These are phyloP conservation scores for Colletotrichum navitas DNA, from an alignment of 2,329 filamentous ascomycete genomes.

Conservation along the genomic window DNA sequence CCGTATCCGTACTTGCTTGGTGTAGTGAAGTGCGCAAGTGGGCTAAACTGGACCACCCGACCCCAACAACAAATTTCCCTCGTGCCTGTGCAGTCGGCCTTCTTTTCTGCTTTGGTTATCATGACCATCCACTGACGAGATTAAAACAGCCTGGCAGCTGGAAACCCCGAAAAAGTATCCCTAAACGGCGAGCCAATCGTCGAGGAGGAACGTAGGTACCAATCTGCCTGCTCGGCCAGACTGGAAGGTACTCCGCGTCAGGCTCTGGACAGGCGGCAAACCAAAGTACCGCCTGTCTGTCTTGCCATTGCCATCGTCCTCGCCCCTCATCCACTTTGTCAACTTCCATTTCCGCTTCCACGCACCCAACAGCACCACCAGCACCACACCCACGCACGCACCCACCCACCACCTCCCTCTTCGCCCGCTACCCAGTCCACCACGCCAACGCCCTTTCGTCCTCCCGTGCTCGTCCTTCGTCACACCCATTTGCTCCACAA, in stretches of 20 bases:
- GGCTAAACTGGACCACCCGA: conserved; percentile 21
- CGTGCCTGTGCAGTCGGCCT: background rate
- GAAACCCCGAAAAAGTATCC: background rate
- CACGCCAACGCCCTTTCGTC: conserved; percentile 2
- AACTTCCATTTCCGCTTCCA: conserved; percentile 29
- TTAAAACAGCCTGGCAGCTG: background rate
- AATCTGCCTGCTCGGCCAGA: background rate
- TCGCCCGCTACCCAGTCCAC: conserved; percentile 3
- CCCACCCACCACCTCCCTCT: background rate
- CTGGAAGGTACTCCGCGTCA: background rate
- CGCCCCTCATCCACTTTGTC: conserved; percentile 24
- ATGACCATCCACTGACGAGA: conserved; percentile 6
- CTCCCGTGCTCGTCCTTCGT: conserved; percentile 16
- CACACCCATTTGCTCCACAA: conserved; percentile 25
- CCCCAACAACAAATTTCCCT: conserved; percentile 20
- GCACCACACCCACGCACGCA: conserved; percentile 6
- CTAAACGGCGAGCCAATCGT: background rate
- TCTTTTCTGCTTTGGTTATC: conserved; percentile 21
- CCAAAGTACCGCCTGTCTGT: conserved; percentile 14
- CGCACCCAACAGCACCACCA: conserved; percentile 9
- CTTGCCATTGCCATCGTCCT: background rate
- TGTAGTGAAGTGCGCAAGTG: conserved; percentile 9
- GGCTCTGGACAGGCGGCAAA: background rate
- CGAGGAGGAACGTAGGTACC: background rate
- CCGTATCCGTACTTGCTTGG: too few species aligned